Evolutionary conservation across 345 rosid genomes (phyloP).

Genomic region (Cardamine chenopodiifolia): DNA sequence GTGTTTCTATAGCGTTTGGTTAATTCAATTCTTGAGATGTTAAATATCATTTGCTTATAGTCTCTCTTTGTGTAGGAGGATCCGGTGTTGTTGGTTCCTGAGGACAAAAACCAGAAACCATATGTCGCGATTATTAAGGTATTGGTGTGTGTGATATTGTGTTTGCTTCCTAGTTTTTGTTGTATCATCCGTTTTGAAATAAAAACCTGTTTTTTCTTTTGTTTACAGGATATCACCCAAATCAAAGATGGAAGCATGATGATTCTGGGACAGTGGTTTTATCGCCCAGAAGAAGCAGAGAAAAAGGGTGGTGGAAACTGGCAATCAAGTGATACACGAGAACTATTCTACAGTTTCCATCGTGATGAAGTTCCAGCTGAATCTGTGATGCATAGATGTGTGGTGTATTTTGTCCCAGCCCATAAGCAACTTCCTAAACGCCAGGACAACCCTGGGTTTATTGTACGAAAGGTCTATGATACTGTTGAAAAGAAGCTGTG

Average conservation of each 20-base stretch:
- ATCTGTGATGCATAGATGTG: conserved; percentile 96
- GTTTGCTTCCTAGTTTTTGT: not conserved
- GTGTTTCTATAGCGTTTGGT: conserved; percentile 14
- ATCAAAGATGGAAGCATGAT: conserved; percentile 60
- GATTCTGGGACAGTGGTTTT: conserved; percentile 98
- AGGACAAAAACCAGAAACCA: conserved; percentile 77
- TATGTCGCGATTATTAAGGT: conserved; percentile 99
- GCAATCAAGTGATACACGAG: conserved; percentile 82
- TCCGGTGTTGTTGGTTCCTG: conserved; percentile 92
- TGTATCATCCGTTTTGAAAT: conserved; percentile 13
- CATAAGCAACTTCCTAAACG: conserved; percentile 88
- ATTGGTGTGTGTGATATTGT: conserved; percentile 16
- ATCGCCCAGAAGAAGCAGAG: conserved; percentile 98
- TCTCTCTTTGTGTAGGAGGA: conserved; percentile 67
- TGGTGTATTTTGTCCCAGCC: conserved; percentile 88
- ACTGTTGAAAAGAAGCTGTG: conserved; percentile 72
- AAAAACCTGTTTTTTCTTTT: not conserved
- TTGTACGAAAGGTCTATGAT: conserved; percentile 86
- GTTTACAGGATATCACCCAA: conserved; percentile 72
- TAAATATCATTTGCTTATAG: conserved; percentile 22
- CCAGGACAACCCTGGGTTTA: conserved; percentile 84
- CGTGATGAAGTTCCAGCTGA: conserved; percentile 96
- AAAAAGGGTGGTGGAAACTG: conserved; percentile 93
- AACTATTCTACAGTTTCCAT: conserved; percentile 93
- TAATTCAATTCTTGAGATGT: no score